Conservation (phyloP, 139 green algal species). For the Chlorella sp. region DNA sequence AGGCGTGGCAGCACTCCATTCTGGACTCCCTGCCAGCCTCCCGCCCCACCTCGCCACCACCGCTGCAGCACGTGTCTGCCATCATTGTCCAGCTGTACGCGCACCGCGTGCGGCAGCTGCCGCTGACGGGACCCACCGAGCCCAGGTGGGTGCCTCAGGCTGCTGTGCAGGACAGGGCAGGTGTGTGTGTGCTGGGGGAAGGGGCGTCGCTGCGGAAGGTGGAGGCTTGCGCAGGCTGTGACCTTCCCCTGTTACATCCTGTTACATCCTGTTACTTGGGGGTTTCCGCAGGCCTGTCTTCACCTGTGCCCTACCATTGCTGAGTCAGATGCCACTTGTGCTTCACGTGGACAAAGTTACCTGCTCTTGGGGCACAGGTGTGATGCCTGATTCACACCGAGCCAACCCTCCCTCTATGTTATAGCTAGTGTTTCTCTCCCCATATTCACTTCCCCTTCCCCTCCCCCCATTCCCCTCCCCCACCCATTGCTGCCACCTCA, state of each 20-base stretch:
- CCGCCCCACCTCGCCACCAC: constrained; percentile 4
- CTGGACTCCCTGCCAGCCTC: neutral
- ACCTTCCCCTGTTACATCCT: no score
- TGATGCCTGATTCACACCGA: no score
- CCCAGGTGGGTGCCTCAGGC: neutral
- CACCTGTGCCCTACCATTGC: no score
- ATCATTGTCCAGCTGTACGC: constrained; percentile 12
- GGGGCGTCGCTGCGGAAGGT: no score
- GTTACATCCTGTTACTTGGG: no score
- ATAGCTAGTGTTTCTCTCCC: no score
- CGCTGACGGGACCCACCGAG: neutral
- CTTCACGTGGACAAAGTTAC: no score
- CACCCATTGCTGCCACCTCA: neutral
- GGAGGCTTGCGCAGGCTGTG: no score
- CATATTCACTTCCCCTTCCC: neutral
- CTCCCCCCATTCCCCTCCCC: neutral
- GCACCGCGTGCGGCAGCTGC: constrained; percentile 4
- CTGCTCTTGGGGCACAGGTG: no score
- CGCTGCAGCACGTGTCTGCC: neutral
- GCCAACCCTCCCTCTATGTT: no score
- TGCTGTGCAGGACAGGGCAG: neutral
- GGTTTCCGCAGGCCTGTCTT: no score
- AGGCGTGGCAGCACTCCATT: neutral
- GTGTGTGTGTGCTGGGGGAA: neutral
- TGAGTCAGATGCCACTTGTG: no score